Evolutionary conservation across 257 asterid genomes (phyloP).

Genomic region (Sherardia arvensis): DNA sequence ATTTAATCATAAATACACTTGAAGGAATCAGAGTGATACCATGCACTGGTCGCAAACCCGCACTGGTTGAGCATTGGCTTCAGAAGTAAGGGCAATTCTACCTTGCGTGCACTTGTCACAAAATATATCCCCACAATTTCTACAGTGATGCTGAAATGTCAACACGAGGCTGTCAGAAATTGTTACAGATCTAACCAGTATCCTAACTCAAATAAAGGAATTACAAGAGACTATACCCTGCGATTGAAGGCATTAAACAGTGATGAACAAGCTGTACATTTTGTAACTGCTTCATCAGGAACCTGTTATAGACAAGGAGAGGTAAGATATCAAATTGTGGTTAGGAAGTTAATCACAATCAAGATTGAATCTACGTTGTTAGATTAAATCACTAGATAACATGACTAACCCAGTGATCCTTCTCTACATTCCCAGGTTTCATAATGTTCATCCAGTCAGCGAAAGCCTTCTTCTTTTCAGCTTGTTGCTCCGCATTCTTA

Average conservation of each 20-base stretch:
- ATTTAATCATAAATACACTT: background rate
- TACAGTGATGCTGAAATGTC: conserved; percentile 70
- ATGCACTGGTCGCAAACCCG: conserved; percentile 89
- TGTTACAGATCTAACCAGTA: background rate
- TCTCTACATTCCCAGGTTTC: conserved; percentile 69
- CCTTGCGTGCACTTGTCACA: conserved; percentile 98
- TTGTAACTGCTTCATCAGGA: conserved; percentile 79
- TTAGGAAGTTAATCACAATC: background rate
- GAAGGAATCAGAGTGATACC: conserved; percentile 36
- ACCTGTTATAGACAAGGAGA: conserved; percentile 34
- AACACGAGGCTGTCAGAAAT: conserved; percentile 6
- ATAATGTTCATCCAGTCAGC: conserved; percentile 71
- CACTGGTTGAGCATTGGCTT: conserved; percentile 80
- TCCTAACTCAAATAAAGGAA: background rate
- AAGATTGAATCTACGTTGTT: background rate
- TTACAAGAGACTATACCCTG: conserved; percentile 41
- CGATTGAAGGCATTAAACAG: conserved; percentile 73
- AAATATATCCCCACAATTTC: conserved; percentile 89
- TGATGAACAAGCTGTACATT: conserved; percentile 56
- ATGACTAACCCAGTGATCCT: conserved; percentile 84
- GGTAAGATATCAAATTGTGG: conserved; percentile 4
- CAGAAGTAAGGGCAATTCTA: conserved; percentile 70
- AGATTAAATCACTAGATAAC: background rate
- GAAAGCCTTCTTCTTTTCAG: conserved; percentile 63
- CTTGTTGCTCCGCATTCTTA: conserved; percentile 58